A percentile compares a stretch with the other conserved stretches of the same genome.
phyloP scores from a whole-genome alignment of 2,329 filamentous ascomycete species.

The Pseudogymnoascus sp. region DNA sequence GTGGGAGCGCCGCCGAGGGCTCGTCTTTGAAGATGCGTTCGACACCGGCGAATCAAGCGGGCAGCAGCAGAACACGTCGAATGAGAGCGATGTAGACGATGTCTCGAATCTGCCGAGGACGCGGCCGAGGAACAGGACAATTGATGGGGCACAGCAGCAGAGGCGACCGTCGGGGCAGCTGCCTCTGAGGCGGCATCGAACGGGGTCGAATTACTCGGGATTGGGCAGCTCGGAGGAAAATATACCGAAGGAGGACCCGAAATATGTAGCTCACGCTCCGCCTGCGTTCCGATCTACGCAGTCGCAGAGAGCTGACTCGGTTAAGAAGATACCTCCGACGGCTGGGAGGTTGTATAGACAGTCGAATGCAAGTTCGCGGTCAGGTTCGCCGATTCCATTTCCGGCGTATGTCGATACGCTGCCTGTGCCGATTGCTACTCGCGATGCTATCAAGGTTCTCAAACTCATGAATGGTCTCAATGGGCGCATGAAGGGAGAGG shows the following conservation, averaged over 20 bases:
- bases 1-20: conserved; percentile 41
- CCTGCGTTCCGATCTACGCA: conserved; percentile 19
- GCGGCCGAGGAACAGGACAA: conserved; percentile 33
- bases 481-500: conserved; percentile 69
- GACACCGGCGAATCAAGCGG: conserved; percentile 30
- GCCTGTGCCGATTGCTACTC: conserved; percentile 49
- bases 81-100: background rate
- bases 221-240: conserved; percentile 1
- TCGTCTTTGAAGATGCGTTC: conserved; percentile 52
- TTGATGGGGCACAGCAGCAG: conserved; percentile 46
- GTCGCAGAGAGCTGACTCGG: background rate
- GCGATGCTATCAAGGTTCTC: conserved; percentile 63
- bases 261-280: conserved; percentile 30
- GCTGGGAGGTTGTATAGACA: background rate
- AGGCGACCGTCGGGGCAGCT: background rate
- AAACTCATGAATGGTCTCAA: conserved; percentile 69
- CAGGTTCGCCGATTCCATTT: background rate
- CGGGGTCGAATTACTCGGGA: background rate
- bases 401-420: conserved; percentile 50
- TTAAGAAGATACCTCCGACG: background rate
- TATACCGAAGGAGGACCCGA: background rate
- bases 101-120: background rate
- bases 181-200: background rate
- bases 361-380: background rate
- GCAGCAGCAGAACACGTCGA: background rate